phyloP scores from a whole-genome alignment of 768 basidiomycete species.

The Tricholoma hemisulphureum region DNA sequence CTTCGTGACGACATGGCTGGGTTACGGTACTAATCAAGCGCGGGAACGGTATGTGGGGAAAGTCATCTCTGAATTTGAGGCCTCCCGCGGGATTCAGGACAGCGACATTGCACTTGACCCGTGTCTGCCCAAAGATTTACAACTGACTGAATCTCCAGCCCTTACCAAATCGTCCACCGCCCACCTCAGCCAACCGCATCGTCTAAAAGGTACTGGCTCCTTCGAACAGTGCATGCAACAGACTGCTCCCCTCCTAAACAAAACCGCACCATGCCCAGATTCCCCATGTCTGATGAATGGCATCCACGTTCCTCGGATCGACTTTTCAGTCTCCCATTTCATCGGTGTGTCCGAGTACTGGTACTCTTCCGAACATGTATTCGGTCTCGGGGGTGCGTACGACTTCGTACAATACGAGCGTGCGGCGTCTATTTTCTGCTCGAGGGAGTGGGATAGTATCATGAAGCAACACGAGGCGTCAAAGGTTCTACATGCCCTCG shows the following conservation, averaged over 20 bases:
- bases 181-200: slow-evolving; percentile 54
- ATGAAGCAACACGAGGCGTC: slow-evolving; percentile 62
- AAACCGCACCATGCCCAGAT: slow-evolving; percentile 77
- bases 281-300: slow-evolving; percentile 92
- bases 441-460: slow-evolving; percentile 75
- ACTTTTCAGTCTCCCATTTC: slow-evolving; percentile 90
- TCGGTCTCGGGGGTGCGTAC: slow-evolving; percentile 91
- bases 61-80: slow-evolving; percentile 58
- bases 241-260: slow-evolving; percentile 80
- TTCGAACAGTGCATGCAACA: slow-evolving; percentile 79
- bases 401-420: slow-evolving; percentile 96
- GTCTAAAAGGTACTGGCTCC: slow-evolving; percentile 81
- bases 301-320: slow-evolving; percentile 88
- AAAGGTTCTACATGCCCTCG: slow-evolving; percentile 44
- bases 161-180: slow-evolving; percentile 36
- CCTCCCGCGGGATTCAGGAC: slow-evolving; percentile 26
- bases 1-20: slow-evolving; percentile 98
- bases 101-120: slow-evolving; percentile 68
- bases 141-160: slow-evolving; percentile 56
- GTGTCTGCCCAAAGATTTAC: slow-evolving; percentile 80
- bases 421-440: slow-evolving; percentile 85
- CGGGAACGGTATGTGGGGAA: slow-evolving; percentile 85
- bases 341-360: slow-evolving; percentile 99
- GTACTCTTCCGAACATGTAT: slow-evolving; percentile 98
- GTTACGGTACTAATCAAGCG: slow-evolving; percentile 98